Evolutionary conservation across 345 rosid species (phyloP).

Genomic region (Salix udensis): DNA sequence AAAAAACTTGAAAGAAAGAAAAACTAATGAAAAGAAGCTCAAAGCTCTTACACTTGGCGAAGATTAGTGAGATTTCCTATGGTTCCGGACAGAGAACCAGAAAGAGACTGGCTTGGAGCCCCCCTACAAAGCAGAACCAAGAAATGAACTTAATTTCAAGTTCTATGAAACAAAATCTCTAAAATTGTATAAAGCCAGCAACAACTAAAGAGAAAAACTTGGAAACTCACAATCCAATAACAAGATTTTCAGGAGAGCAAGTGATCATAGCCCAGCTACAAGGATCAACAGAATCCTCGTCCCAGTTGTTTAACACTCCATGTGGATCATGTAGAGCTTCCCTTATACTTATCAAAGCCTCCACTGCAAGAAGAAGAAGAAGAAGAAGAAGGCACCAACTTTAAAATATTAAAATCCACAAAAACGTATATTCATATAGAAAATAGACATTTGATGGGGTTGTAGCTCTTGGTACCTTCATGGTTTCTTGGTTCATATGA

Average conservation of each 20-base stretch:
- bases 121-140: conserved; percentile 52
- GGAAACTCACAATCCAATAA: conserved; percentile 63
- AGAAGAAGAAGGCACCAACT: background rate
- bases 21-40: background rate
- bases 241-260: conserved; percentile 80
- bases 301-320: conserved; percentile 92
- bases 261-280: conserved; percentile 96
- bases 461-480: conserved; percentile 49
- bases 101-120: conserved; percentile 89
- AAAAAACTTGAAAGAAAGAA: background rate
- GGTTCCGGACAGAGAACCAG: conserved; percentile 68
- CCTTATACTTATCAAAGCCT: conserved; percentile 63
- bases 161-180: background rate
- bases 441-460: background rate
- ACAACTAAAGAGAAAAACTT: background rate
- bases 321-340: conserved; percentile 63
- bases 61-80: conserved; percentile 89
- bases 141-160: conserved; percentile 6
- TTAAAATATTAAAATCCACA: background rate
- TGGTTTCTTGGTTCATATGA: conserved; percentile 78
- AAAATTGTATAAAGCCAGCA: background rate
- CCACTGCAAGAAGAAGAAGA: conserved; percentile 46
- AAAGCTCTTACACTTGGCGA: conserved; percentile 66
- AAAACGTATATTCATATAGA: background rate
- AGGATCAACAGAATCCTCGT: conserved; percentile 90